These are phyloP conservation scores for Mrakia frigida DNA, from an alignment of 768 basidiomycete genomes.

Conservation along the genomic window DNA sequence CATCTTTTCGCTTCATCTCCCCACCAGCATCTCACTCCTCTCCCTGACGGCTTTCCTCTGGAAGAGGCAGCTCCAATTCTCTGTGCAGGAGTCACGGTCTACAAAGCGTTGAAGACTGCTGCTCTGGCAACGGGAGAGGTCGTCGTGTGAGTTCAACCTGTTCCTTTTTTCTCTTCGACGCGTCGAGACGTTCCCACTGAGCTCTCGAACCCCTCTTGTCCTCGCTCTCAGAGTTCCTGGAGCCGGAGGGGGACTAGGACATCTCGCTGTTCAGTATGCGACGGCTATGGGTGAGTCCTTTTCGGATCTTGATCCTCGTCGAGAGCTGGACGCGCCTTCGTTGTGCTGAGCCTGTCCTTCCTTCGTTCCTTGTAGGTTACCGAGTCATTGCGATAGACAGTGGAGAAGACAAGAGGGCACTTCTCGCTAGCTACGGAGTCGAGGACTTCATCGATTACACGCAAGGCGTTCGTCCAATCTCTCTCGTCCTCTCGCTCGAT, in stretches of 20 bases:
- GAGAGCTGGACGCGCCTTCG: too few species aligned
- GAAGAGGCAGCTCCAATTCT: constrained; percentile 66
- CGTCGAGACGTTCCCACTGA: too few species aligned
- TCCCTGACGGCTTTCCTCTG: constrained; percentile 57
- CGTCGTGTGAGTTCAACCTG: constrained; percentile 8
- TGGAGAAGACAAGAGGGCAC: constrained; percentile 63
- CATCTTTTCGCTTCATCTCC: constrained; percentile 17
- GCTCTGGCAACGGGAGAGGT: constrained; percentile 12
- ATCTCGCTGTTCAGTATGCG: constrained; percentile 80
- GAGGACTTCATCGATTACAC: constrained; percentile 69
- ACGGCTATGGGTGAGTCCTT: constrained; percentile 55
- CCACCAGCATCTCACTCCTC: constrained; percentile 67
- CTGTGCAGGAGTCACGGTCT: constrained; percentile 53
- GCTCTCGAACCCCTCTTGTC: too few species aligned
- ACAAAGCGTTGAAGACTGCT: constrained; percentile 26
- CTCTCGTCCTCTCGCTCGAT: neutral
- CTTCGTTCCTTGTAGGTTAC: constrained; percentile 41
- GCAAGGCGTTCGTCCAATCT: constrained; percentile 37
- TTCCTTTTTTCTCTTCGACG: too few species aligned
- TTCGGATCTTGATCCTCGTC: too few species aligned
- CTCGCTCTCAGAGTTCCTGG: constrained; percentile 32
- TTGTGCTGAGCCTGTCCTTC: neutral
- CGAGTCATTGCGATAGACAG: constrained; percentile 77
- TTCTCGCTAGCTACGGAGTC: constrained; percentile 61
- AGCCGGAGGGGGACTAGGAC: constrained; percentile 60